These are phyloP conservation scores for Vachellia pachyceras DNA, from an alignment of 306 rosid genomes.

Conservation along the genomic window DNA sequence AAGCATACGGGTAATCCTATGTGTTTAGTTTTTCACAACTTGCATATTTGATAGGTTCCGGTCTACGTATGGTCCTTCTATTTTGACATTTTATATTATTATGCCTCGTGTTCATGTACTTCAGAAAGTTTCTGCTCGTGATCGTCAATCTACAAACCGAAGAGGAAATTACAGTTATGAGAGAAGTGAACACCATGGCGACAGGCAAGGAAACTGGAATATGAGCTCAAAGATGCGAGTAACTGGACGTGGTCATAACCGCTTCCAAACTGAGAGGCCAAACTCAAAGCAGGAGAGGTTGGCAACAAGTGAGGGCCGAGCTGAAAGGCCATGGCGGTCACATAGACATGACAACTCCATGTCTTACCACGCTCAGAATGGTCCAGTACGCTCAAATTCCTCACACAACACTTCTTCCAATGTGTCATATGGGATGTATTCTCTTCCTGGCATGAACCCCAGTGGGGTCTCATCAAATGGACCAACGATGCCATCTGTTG, in stretches of 20 bases:
- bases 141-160: conserved; percentile 78
- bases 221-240: conserved; percentile 68
- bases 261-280: conserved; percentile 70
- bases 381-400: conserved; percentile 73
- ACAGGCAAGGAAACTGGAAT: conserved; percentile 93
- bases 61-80: background rate
- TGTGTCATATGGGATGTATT: conserved; percentile 78
- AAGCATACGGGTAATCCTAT: background rate
- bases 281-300: conserved; percentile 70
- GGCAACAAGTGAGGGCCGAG: conserved; percentile 68
- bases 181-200: conserved; percentile 79
- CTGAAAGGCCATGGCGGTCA: conserved; percentile 80
- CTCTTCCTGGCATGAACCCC: conserved; percentile 74
- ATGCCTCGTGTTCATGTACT: conserved; percentile 27
- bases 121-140: conserved; percentile 81
- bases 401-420: conserved; percentile 62
- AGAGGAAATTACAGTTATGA: conserved; percentile 79
- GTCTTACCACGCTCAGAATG: conserved; percentile 70
- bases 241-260: conserved; percentile 73
- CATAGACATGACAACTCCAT: conserved; percentile 69
- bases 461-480: conserved; percentile 78
- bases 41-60: background rate
- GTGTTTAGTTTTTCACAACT: background rate
- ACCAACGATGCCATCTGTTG: conserved; percentile 74
- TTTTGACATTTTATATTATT: conserved; percentile 12